Evolutionary conservation across 345 rosid genomes (phyloP).

Genomic region (Linum trigynum): DNA sequence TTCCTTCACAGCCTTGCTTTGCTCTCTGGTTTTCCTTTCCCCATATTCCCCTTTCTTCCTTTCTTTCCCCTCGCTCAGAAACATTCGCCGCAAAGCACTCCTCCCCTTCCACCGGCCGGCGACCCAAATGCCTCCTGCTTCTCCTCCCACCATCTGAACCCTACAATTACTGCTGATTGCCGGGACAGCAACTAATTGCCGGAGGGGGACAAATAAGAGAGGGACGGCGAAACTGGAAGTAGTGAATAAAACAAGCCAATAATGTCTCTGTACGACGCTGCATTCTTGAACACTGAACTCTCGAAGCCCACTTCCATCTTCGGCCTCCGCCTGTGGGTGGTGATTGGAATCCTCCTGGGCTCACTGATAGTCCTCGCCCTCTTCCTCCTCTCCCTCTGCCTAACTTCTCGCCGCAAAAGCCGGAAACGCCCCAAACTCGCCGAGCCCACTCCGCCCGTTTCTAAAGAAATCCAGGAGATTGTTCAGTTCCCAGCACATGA

Average conservation of each 20-base stretch:
- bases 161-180: neutral
- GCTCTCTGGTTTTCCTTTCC: neutral
- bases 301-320: slow-evolving; percentile 85
- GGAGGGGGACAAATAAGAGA: neutral
- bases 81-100: neutral
- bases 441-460: slow-evolving; percentile 49
- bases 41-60: neutral
- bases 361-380: slow-evolving; percentile 73
- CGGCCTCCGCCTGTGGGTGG: slow-evolving; percentile 84
- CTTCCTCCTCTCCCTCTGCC: slow-evolving; percentile 77
- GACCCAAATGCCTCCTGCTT: neutral
- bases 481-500: slow-evolving; percentile 23
- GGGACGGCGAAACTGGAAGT: neutral
- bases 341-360: slow-evolving; percentile 77
- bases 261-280: slow-evolving; percentile 61
- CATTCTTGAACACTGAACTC: slow-evolving; percentile 56
- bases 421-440: slow-evolving; percentile 18
- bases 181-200: neutral
- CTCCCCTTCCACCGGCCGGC: neutral
- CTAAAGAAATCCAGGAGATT: slow-evolving; percentile 84
- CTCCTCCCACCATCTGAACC: neutral
- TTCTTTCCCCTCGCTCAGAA: neutral
- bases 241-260: neutral
- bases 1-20: neutral
- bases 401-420: slow-evolving; percentile 67